Evolutionary conservation across 23 red algal species (phyloP).

Genomic region (Porphyridium purpureum): DNA sequence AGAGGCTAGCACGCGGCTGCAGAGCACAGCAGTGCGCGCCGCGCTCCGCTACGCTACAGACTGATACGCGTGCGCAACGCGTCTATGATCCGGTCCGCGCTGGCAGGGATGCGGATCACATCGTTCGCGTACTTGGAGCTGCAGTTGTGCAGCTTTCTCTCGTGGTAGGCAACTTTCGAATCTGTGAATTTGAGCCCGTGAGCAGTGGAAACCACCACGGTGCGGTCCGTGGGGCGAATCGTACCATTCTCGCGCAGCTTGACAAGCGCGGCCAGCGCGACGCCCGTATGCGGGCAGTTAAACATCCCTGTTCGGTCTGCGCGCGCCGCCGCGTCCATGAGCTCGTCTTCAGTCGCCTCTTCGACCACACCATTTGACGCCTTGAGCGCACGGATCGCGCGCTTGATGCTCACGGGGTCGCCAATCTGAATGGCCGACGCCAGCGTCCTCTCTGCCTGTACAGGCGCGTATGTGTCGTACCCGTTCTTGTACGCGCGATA

Average conservation of each 20-base stretch:
- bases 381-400: slow-evolving; percentile 75
- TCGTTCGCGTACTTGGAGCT: slow-evolving; percentile 60
- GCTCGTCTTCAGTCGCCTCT: slow-evolving; percentile 92
- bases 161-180: slow-evolving; percentile 83
- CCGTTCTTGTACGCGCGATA: slow-evolving; percentile 64
- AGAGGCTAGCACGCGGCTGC: too few relatives aligned
- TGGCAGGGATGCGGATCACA: slow-evolving; percentile 59
- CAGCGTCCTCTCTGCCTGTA: slow-evolving; percentile 58
- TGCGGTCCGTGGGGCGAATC: slow-evolving; percentile 56
- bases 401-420: slow-evolving; percentile 79
- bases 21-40: not conserved
- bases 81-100: slow-evolving; percentile 72
- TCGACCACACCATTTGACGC: slow-evolving; percentile 80
- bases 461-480: slow-evolving; percentile 43
- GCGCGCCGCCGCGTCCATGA: slow-evolving; percentile 78
- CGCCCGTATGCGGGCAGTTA: slow-evolving; percentile 98
- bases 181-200: slow-evolving; percentile 99
- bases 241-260: slow-evolving; percentile 58
- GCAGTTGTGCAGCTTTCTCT: slow-evolving; percentile 81
- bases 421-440: slow-evolving; percentile 99
- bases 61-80: slow-evolving; percentile 36
- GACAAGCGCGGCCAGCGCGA: slow-evolving; percentile 90
- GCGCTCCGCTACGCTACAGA: slow-evolving; percentile 2
- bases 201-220: slow-evolving; percentile 89
- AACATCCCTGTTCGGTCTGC: slow-evolving; percentile 99